Evolutionary conservation across 208 protist genomes (phyloP), one percentile per base, ranked within the genome.

Genomic region (Naegleria lovaniensis): DNA sequence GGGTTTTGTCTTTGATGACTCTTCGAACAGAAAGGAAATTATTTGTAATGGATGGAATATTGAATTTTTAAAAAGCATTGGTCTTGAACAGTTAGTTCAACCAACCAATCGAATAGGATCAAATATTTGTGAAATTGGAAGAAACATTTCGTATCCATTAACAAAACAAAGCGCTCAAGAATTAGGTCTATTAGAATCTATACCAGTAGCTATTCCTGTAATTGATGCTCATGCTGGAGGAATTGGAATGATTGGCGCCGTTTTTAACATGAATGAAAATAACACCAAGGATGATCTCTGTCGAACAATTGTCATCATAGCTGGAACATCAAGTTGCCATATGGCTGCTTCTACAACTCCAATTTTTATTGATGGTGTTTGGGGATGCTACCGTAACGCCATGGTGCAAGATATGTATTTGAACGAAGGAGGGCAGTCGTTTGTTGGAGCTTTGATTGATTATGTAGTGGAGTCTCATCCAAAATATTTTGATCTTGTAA

Each of bases 211-310:
- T 36, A 41, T 79, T 38, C 79, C 85, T 19, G 11, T 91, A 11
- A 93, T 92, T 38, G 92, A 93, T 75, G 92, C 92, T n/a, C 92
- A 93, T 41, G 92, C 92, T 33, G 92, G 92, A n/a, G 92, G 91
- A 52, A 41, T 93, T 13, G 79, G 51, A 58, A 79, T 83, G 48
- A 7, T 88, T 29, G 39, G 36, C 25, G 5, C 7, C 40, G 33
- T 29, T 38, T n/a, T 67, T 2, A 85, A 43, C 43, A 43, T 39
- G n/a, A 9, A 36, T 85, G 36, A 85, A 85, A 85, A 85, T 22
- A 5, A 85, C 41, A 75, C 38, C 2, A 41, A n/a, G 41, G 1
- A 75, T 41, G 15, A 41, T 67, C 13, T 43, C 16, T 38, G 13
- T n/a, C 9, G 51, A 43, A 48, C 43, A 2, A n/a, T 93, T 5